These are phyloP conservation scores for Meira miltonrushii DNA, from an alignment of 1,284 basidiomycete genomes.

Conservation along the genomic window DNA sequence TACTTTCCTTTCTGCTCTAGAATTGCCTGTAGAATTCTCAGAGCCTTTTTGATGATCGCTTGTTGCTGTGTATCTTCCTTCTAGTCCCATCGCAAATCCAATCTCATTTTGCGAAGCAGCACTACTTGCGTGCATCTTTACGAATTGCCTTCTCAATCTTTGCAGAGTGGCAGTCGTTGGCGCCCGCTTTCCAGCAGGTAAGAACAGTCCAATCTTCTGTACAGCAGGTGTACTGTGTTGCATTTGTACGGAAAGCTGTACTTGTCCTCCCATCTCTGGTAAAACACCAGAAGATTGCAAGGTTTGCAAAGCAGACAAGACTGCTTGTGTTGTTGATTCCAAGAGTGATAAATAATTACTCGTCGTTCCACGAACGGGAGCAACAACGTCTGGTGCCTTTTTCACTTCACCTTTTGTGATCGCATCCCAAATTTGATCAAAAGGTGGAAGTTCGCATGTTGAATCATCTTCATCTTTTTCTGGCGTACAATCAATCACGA, in stretches of 20 bases:
- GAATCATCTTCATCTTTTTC: neutral
- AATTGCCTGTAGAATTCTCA: neutral
- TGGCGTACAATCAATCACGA: conserved; percentile 62
- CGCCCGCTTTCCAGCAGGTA: conserved; percentile 22
- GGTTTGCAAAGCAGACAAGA: conserved; percentile 33
- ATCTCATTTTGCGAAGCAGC: conserved; percentile 31
- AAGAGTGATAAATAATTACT: conserved; percentile 53
- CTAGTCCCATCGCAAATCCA: conserved; percentile 22
- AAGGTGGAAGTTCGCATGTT: conserved; percentile 54
- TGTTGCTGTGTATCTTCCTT: conserved; percentile 14
- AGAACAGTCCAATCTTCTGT: conserved; percentile 19
- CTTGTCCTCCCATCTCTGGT: conserved; percentile 16
- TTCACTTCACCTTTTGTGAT: conserved; percentile 73
- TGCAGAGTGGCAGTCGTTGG: conserved; percentile 33
- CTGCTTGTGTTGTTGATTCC: conserved; percentile 42
- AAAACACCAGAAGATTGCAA: conserved; percentile 16
- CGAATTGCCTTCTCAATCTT: conserved; percentile 40
- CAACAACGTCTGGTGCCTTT: conserved; percentile 77
- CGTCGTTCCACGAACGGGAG: conserved; percentile 54
- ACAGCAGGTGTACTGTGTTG: conserved; percentile 12
- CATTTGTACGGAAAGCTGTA: neutral
- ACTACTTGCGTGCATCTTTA: conserved; percentile 40
- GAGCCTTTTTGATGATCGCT: conserved; percentile 7
- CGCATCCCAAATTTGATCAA: conserved; percentile 72
- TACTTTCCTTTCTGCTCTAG: conserved; percentile 3